Base-by-base conservation (phyloP, 1,284 basidiomycete species). In the Salmacisia buchloeana region DNA sequence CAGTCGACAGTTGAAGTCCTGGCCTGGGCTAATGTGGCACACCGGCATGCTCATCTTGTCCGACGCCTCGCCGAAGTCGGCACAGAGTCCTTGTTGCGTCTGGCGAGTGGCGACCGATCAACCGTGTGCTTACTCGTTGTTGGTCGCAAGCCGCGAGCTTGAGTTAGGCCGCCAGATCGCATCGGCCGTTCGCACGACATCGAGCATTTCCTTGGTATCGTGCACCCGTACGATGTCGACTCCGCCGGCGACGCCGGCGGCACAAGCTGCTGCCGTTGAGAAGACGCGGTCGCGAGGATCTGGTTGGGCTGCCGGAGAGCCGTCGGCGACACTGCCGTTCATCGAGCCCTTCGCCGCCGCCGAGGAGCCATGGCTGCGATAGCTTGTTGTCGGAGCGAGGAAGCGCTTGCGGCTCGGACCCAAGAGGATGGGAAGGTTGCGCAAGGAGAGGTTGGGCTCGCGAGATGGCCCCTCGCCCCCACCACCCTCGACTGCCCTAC, bases 171-270 rank as follows among this genome's bases (percentile, higher is more conserved):
- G 33, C 60, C 60, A 21, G 35, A 85, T 83, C 2, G 83, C 85
- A 58, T 83, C 82, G 1, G 83, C 81, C 43, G 88, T 84, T 38
- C 80, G 80, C 2, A 86, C 82, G 1, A 84, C 84, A 67, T 89
- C 88, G 15, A 81, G 80, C 82, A 92, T 88, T 64, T 87, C 86
- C 58, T 82, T 78, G 1, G 88, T 86, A 77, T 94, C 89, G 80
- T 98, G 94, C 1, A 96, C 92, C 25, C 94, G 82, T 1, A 97
- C 85, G 0, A 93, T 81, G 63, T 86, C 83, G 0, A 86, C 86
- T 0, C 88, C 86, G 5, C 68, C 73, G 67, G 88, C 86, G 7
- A 92, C 86, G 33, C 89, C 89, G 69, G 87, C 88, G 0, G 88
- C 82, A 34, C 91, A 88, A 2, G 89, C 86, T 0, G 89, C 89